These are phyloP conservation scores for Psidium friedrichsthalianum DNA, from an alignment of 345 rosid genomes.

Conservation along the genomic window DNA sequence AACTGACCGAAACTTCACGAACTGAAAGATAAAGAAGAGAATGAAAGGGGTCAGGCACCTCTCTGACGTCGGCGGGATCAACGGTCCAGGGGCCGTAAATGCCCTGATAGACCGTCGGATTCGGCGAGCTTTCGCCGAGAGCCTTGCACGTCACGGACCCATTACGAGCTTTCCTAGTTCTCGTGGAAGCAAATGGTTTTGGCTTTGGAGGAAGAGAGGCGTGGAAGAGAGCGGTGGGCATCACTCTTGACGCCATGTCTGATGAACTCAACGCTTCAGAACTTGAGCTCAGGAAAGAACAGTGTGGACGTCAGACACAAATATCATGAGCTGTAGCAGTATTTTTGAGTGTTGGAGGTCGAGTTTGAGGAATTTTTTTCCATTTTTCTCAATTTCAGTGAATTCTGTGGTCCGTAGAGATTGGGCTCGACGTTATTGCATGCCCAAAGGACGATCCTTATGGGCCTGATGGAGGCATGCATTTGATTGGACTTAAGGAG, in stretches of 20 bases:
- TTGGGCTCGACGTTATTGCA: not conserved
- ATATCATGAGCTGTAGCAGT: not conserved
- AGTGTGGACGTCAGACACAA: not conserved
- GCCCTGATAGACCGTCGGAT: constrained; percentile 55
- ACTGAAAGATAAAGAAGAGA: not conserved
- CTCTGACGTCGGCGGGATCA: constrained; percentile 69
- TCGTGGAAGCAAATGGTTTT: not conserved
- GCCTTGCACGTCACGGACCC: constrained; percentile 25
- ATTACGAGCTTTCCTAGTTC: not conserved
- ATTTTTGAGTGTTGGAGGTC: not conserved
- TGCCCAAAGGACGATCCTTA: not conserved
- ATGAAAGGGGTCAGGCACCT: constrained; percentile 23
- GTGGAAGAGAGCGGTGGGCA: not conserved
- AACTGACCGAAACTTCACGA: not conserved
- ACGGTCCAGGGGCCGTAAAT: constrained; percentile 80
- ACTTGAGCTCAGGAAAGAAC: not conserved
- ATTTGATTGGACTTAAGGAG: not conserved
- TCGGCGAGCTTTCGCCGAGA: constrained; percentile 32
- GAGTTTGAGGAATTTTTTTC: not conserved
- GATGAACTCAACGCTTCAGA: not conserved
- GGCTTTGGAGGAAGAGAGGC: not conserved
- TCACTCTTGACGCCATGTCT: not conserved
- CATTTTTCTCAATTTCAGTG: not conserved
- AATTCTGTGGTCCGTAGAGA: not conserved
- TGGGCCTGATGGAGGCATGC: not conserved